Conservation (phyloP, 345 rosid genomes). For the Acer saccharum region DNA sequence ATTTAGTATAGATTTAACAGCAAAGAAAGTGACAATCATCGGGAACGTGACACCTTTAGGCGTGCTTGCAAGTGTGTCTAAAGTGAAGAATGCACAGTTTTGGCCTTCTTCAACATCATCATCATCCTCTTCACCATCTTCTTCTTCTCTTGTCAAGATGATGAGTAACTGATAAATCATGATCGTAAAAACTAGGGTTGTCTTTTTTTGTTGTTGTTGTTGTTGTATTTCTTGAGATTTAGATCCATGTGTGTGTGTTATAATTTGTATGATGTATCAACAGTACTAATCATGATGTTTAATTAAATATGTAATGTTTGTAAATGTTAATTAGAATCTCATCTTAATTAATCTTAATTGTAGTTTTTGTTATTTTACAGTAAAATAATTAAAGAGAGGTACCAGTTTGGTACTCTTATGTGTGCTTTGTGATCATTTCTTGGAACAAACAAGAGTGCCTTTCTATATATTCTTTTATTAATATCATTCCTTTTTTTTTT, state of each 20-base stretch:
- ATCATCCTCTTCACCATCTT: background rate
- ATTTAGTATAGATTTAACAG: conserved; percentile 50
- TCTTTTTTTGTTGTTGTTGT: background rate
- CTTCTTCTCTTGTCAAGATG: conserved; percentile 15
- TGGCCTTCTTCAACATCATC: conserved; percentile 45
- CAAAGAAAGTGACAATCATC: conserved; percentile 53
- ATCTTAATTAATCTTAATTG: background rate
- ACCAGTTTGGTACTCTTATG: conserved; percentile 9
- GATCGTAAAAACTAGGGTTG: background rate
- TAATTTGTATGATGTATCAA: background rate
- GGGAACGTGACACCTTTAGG: conserved; percentile 57
- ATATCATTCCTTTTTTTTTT: too few species aligned
- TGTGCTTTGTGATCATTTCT: conserved; percentile 18
- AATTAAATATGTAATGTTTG: conserved; percentile 1
- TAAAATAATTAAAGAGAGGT: too few species aligned
- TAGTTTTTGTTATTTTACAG: too few species aligned
- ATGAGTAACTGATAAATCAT: background rate
- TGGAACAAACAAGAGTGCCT: conserved; percentile 21
- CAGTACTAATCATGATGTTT: too few species aligned
- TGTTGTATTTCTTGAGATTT: background rate
- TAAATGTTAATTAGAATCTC: conserved; percentile 19
- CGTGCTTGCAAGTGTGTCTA: conserved; percentile 54
- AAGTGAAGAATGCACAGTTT: conserved; percentile 54
- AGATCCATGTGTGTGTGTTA: background rate
- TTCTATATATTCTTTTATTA: conserved; percentile 3